These are phyloP conservation scores for Yamadazyma olivae DNA, from an alignment of 805 yeast species.

Conservation along the genomic window DNA sequence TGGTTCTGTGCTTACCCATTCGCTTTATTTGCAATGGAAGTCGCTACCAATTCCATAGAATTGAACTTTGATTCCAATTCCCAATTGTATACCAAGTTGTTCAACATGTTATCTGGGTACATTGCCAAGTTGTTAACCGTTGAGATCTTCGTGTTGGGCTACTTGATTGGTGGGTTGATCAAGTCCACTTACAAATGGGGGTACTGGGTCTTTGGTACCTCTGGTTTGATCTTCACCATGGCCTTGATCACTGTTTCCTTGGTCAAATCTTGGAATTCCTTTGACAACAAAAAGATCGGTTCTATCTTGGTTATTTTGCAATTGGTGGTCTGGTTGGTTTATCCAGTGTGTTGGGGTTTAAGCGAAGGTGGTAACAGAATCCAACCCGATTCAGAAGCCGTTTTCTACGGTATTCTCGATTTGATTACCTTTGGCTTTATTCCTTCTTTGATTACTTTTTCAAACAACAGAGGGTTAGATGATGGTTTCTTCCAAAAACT, in stretches of 20 bases:
- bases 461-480: constrained; percentile 21
- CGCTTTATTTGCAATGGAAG: constrained; percentile 29
- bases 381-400: constrained; percentile 56
- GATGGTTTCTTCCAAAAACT: constrained; percentile 23
- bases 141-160: constrained; percentile 49
- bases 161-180: constrained; percentile 56
- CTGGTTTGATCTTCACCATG: constrained; percentile 40
- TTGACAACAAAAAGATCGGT: constrained; percentile 9
- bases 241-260: constrained; percentile 21
- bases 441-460: constrained; percentile 36
- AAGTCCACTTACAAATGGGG: constrained; percentile 65
- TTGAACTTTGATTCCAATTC: constrained; percentile 26
- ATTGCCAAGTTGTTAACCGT: constrained; percentile 41
- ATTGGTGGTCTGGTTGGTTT: constrained; percentile 45
- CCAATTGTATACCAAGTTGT: constrained; percentile 25
- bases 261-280: constrained; percentile 4
- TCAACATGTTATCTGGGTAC: constrained; percentile 32
- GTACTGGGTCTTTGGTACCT: constrained; percentile 54
- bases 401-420: constrained; percentile 59
- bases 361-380: constrained; percentile 64
- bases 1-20: constrained; percentile 57
- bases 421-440: constrained; percentile 40
- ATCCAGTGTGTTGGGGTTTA: constrained; percentile 50
- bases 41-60: constrained; percentile 28
- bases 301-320: constrained; percentile 25